Evolutionary conservation across 116 monocot species (phyloP).

Genomic region (Phalaenopsis hybrid): DNA sequence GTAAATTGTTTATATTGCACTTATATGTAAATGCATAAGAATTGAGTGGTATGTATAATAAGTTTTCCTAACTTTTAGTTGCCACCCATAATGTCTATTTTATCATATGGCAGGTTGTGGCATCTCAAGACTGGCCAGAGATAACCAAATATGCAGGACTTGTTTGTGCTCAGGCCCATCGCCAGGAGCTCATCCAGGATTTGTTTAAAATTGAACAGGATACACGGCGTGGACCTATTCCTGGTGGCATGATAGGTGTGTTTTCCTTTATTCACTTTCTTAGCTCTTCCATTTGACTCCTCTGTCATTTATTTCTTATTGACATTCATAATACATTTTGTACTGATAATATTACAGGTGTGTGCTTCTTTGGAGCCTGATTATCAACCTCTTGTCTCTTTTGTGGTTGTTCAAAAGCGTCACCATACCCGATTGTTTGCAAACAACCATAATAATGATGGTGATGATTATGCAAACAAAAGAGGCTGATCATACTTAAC

Average conservation of each 20-base stretch:
- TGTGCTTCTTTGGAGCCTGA: slow-evolving; percentile 83
- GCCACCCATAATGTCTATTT: too few relatives aligned
- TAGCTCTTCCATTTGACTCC: neutral
- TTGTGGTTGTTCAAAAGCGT: too few relatives aligned
- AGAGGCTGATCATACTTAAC: too few relatives aligned
- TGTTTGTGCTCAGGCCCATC: slow-evolving; percentile 77
- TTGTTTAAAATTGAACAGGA: slow-evolving; percentile 62
- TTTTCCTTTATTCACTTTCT: neutral
- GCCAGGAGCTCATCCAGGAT: slow-evolving; percentile 83
- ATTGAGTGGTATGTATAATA: too few relatives aligned
- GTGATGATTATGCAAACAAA: too few relatives aligned
- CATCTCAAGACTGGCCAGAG: slow-evolving; percentile 95
- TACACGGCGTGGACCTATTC: slow-evolving; percentile 41
- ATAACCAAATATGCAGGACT: slow-evolving; percentile 84
- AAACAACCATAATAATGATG: too few relatives aligned
- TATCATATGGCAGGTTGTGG: slow-evolving; percentile 58
- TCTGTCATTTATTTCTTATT: neutral
- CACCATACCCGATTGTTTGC: too few relatives aligned
- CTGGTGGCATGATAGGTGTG: slow-evolving; percentile 92
- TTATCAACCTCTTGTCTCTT: too few relatives aligned
- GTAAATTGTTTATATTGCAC: too few relatives aligned
- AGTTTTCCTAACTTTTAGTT: neutral
- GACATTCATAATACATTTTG: neutral
- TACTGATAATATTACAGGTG: slow-evolving; percentile 27
- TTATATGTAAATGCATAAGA: too few relatives aligned